Base-by-base conservation (phyloP, 2,329 filamentous ascomycete genomes). In the Ophiostoma himal-ulmi region DNA sequence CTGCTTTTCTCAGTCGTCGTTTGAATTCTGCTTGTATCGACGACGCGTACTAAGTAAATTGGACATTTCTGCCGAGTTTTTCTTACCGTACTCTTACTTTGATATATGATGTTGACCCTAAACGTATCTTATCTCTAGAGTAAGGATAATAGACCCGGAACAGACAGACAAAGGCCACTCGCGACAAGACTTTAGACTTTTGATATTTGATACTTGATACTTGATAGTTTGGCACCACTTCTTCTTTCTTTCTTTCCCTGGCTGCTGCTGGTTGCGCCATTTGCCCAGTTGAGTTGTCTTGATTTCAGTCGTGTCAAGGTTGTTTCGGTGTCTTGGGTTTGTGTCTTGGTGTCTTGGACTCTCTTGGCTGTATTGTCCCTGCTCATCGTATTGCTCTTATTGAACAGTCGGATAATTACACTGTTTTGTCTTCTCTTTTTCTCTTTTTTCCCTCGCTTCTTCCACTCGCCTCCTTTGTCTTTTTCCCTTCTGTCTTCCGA, bases 241-340 rank as follows among this genome's bases (percentile, higher is more conserved):
- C 39, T 44, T 44, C 14, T 44, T 11, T 26, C 22, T 57, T 57
- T 57, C 52, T 57, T 17, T 57, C n/a, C 11, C 52, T 57, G 1
- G n/a, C 13, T 26, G 52, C 52, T 57, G n/a, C 22, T 26, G 30
- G 30, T 54, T 57, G 52, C 26, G 26, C 57, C 57, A 62, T 62
- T 62, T 36, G 57, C 57, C 57, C 57, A 34, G 57, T 62, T 62
- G 57, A 10, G 2, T 14, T 34, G 57, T 62, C 57, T 62, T 26
- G 57, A 62, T 62, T 57, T 34, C 57, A 62, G 57, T 30, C 14
- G 57, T 62, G 22, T 62, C 14, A 26, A 17, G 5, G 54, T 30
- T 30, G 54, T 60, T 17, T 60, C 54, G 54, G 54, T 22, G 54
- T 60, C 54, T 60, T 57, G 30, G 60, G 26, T 64, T 37, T 64